Base-by-base conservation (phyloP, 768 basidiomycete genomes). In the Lentinula lateritia region DNA sequence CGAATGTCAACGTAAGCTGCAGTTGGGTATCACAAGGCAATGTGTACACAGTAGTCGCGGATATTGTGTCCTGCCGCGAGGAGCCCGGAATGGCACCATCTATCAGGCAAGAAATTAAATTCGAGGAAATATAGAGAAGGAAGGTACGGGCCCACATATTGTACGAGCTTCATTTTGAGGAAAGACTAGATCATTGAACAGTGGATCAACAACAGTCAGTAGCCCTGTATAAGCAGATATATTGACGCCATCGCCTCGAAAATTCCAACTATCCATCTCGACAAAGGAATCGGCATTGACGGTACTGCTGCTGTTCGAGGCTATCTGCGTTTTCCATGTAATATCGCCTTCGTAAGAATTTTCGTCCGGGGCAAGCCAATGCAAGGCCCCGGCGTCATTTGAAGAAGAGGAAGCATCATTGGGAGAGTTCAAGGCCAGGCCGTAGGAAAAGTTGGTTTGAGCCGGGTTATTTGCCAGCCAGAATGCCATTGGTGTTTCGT, bases 291-390 rank as follows among this genome's bases (percentile, higher is more conserved):
- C 58, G 5, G 38, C 34, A n/a, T 48, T 50, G 12, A 50, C 13
- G 15, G 58, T 35, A 45, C 15, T 41, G 16, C 45, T 42, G 12
- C 13, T 32, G 20, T 41, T 41, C n/a, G 39, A 56, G 13, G 39
- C 5, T 42, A 56, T 56, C 34, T 50, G 38, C 13, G 28, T 23
- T 28, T 59, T 59, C 45, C 45, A 59, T n/a, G 34, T 16, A 13
- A 59, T 50, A 34, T 59, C 45, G 34, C 58, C 58, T 59, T 59
- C 38, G n/a, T 48, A 48, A 13, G 45, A 34, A 38, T 59, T 34
- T 36, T 59, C 28, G 46, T 59, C 58, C 9, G 58, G 58, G 10
- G 45, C 36, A 20, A 48, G 32, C 58, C 58, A 59, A 34, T 59
- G 58, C 18, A 59, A 34, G 32, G 45, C 38, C n/a, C 58, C 58